phyloP scores from a whole-genome alignment of 2,329 filamentous ascomycete genomes.

The Teratosphaeria destructans region DNA sequence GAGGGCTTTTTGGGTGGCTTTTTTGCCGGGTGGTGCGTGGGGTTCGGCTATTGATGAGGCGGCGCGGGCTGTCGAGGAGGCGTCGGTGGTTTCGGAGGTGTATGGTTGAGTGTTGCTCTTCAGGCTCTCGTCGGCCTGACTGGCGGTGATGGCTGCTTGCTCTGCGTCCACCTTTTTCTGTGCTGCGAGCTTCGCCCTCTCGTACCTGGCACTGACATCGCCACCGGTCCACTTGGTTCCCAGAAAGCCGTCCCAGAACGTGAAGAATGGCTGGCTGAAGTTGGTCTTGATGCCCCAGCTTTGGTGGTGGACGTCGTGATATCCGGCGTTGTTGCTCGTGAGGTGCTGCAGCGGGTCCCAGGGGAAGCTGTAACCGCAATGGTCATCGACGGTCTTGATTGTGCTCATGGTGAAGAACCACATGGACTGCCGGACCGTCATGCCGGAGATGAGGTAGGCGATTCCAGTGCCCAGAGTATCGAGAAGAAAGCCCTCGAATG shows the following conservation, averaged over 20 bases:
- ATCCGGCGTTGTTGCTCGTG: conserved; percentile 88
- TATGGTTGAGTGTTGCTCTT: conserved; percentile 14
- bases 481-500: conserved; percentile 83
- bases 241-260: conserved; percentile 79
- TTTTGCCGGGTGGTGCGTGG: conserved; percentile 26
- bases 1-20: conserved; percentile 29
- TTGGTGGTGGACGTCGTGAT: conserved; percentile 98
- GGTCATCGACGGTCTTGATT: conserved; percentile 94
- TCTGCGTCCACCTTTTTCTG: conserved; percentile 48
- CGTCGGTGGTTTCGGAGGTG: conserved; percentile 9
- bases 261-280: conserved; percentile 76
- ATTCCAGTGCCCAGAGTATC: conserved; percentile 82
- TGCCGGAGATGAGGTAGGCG: conserved; percentile 67
- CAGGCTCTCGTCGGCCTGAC: conserved; percentile 4
- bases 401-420: conserved; percentile 81
- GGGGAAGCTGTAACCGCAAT: conserved; percentile 91
- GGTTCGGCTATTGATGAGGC: conserved; percentile 13
- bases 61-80: conserved; percentile 13
- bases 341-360: conserved; percentile 90
- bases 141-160: conserved; percentile 13
- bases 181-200: conserved; percentile 44
- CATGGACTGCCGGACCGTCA: conserved; percentile 81
- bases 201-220: conserved; percentile 49
- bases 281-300: conserved; percentile 98
- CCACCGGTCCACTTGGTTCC: conserved; percentile 74